Conservation (phyloP, 2,329 filamentous ascomycete species). For the Orbilia brochopaga region DNA sequence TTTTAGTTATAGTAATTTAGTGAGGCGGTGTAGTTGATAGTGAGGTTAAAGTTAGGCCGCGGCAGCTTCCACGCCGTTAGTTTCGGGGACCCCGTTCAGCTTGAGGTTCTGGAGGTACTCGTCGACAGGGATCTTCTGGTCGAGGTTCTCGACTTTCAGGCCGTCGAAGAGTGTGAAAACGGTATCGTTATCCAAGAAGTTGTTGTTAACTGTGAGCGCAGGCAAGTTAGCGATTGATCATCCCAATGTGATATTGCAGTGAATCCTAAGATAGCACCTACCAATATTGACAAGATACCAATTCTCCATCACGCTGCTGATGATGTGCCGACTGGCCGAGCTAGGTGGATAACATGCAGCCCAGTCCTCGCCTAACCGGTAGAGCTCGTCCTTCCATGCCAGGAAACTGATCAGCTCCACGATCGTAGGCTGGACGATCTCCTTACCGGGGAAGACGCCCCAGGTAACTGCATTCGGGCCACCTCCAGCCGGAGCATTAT, state of each 20-base stretch:
- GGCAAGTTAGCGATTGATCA: constrained; percentile 52
- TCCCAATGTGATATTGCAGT: constrained; percentile 8
- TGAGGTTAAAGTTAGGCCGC: not conserved
- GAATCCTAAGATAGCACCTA: constrained; percentile 60
- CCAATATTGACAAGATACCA: constrained; percentile 97
- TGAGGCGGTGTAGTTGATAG: not conserved
- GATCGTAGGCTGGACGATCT: constrained; percentile 99
- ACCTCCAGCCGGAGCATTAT: constrained; percentile 77
- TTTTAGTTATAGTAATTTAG: too few species aligned
- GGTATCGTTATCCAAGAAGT: constrained; percentile 83
- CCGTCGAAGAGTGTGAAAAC: constrained; percentile 88
- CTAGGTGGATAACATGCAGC: constrained; percentile 81
- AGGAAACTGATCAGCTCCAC: constrained; percentile 97
- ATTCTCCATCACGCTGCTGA: constrained; percentile 81
- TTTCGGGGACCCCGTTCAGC: constrained; percentile 13
- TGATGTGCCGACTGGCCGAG: constrained; percentile 77
- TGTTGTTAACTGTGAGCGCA: constrained; percentile 77
- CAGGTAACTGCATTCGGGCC: constrained; percentile 98
- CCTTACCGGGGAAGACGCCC: constrained; percentile 98
- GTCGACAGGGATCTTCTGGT: constrained; percentile 58
- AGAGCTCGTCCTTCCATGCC: constrained; percentile 98
- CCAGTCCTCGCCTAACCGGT: constrained; percentile 90
- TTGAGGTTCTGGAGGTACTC: constrained; percentile 51
- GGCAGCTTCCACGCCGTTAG: constrained; percentile 18
- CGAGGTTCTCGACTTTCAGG: constrained; percentile 71